Evolutionary conservation across 202 grass and related monocot genomes (phyloP).

Genomic region (Sporobolus alterniflorus): DNA sequence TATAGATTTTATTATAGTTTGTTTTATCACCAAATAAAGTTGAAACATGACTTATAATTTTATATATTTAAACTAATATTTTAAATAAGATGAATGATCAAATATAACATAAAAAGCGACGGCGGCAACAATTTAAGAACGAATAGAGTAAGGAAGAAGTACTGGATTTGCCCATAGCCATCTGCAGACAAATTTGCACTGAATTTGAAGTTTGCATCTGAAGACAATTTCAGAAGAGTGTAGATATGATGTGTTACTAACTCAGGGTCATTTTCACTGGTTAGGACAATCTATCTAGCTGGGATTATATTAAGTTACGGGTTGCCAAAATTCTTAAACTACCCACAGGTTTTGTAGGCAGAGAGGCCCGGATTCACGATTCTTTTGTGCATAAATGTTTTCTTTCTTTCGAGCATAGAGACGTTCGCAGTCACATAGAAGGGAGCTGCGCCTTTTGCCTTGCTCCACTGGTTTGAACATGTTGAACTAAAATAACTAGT

Average conservation of each 20-base stretch:
- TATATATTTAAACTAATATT: too few relatives aligned
- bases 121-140: too few relatives aligned
- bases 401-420: not conserved
- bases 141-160: too few relatives aligned
- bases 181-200: not conserved
- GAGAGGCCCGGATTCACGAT: not conserved
- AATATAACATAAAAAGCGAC: too few relatives aligned
- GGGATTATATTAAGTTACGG: not conserved
- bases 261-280: not conserved
- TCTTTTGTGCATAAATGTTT: not conserved
- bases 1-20: too few relatives aligned
- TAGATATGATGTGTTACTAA: not conserved
- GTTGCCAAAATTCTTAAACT: not conserved
- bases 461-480: not conserved
- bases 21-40: too few relatives aligned
- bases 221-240: conserved; percentile 8
- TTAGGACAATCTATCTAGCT: not conserved
- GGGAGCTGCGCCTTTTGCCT: not conserved
- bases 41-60: too few relatives aligned
- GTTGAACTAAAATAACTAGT: not conserved
- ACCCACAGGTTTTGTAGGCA: not conserved
- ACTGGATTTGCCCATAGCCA: not conserved
- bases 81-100: too few relatives aligned
- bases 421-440: too few relatives aligned
- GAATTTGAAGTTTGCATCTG: not conserved